phyloP scores from a whole-genome alignment of 208 protist species.

The Trypanosoma scelopori region DNA sequence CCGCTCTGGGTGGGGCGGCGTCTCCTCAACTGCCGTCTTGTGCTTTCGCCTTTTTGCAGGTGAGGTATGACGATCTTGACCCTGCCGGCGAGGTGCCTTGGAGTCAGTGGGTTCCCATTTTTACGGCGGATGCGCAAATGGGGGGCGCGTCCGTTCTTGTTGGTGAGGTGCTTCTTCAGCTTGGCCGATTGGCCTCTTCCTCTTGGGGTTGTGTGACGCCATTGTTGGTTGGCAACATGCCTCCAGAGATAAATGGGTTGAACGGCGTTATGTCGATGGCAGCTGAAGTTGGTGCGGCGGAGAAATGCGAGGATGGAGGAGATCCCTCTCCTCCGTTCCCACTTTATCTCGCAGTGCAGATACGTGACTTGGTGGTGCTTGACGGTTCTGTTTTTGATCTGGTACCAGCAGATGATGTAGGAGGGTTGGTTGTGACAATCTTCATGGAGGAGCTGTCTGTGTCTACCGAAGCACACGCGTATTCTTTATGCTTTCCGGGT shows the following conservation, averaged over 20 bases:
- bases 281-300: neutral
- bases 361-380: slow-evolving; percentile 3
- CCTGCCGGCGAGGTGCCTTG: neutral
- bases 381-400: neutral
- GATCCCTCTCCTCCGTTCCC: neutral
- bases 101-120: slow-evolving; percentile 16
- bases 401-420: neutral
- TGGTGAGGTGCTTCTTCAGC: slow-evolving; percentile 24
- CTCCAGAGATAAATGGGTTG: neutral
- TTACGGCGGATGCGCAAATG: neutral
- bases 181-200: neutral
- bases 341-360: neutral
- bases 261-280: neutral
- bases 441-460: neutral
- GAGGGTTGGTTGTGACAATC: neutral
- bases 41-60: slow-evolving; percentile 10
- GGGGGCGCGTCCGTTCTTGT: neutral
- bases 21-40: neutral
- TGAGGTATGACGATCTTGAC: neutral
- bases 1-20: neutral
- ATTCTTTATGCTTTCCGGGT: neutral
- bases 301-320: neutral
- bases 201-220: slow-evolving; percentile 12
- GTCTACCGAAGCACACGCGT: neutral
- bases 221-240: neutral